These are phyloP conservation scores for Geranium incanum DNA, from an alignment of 441 rosid genomes.

Conservation along the genomic window DNA sequence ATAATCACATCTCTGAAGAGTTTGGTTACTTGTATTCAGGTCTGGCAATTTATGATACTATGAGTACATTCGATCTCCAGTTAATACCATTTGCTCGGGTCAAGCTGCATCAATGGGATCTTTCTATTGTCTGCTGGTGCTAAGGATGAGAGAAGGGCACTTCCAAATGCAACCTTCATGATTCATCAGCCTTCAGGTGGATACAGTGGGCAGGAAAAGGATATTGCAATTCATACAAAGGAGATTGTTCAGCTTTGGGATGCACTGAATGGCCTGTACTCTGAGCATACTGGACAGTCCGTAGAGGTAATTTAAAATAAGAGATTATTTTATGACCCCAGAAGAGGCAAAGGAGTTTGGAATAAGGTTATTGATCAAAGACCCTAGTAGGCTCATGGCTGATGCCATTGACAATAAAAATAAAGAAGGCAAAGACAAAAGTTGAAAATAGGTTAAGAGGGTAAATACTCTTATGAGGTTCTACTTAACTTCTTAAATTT, in stretches of 20 bases:
- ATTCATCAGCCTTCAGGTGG: constrained; percentile 99
- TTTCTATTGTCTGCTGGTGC: constrained; percentile 81
- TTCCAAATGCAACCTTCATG: constrained; percentile 86
- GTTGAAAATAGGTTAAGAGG: constrained; percentile 37
- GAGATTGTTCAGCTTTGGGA: constrained; percentile 94
- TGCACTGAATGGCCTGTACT: constrained; percentile 58
- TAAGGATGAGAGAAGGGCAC: constrained; percentile 79
- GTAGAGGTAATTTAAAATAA: constrained; percentile 63
- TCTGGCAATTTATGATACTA: constrained; percentile 89
- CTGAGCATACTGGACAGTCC: constrained; percentile 72
- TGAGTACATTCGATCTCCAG: constrained; percentile 88
- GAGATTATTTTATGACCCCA: constrained; percentile 92
- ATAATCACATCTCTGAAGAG: neutral
- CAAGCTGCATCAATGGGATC: constrained; percentile 99
- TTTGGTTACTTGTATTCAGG: constrained; percentile 34
- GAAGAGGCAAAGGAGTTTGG: constrained; percentile 91
- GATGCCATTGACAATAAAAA: constrained; percentile 58
- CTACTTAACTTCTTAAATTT: neutral
- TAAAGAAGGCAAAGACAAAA: constrained; percentile 44
- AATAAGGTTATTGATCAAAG: constrained; percentile 78
- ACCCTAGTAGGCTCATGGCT: constrained; percentile 60
- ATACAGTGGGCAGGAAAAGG: constrained; percentile 91
- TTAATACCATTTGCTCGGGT: constrained; percentile 82
- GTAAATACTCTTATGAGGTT: constrained; percentile 20
- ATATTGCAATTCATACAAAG: constrained; percentile 81